Evolutionary conservation across 495 filamentous ascomycete species (phyloP).

Genomic region (Glonium stellatum): DNA sequence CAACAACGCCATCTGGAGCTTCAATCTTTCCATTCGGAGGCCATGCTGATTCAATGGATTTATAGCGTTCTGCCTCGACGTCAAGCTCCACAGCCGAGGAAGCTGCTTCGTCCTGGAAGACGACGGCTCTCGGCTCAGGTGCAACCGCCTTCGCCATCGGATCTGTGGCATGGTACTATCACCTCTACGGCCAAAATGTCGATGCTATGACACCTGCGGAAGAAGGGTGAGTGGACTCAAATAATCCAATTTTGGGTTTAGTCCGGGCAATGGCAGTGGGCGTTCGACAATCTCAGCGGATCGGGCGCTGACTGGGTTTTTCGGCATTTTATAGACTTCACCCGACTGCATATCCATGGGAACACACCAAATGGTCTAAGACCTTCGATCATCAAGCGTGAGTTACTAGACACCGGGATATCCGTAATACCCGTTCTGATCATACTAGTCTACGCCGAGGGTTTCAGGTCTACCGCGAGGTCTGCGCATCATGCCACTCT

Average conservation of each 20-base stretch:
- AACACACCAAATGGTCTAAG: conserved; percentile 78
- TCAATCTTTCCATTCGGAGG: conserved; percentile 15
- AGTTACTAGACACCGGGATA: conserved; percentile 36
- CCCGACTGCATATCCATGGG: conserved; percentile 89
- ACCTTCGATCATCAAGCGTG: conserved; percentile 97
- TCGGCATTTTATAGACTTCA: conserved; percentile 60
- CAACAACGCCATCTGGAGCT: conserved; percentile 26
- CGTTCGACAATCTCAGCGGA: conserved; percentile 10
- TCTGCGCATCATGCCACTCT: conserved; percentile 96
- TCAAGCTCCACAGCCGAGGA: conserved; percentile 47
- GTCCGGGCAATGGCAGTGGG: conserved; percentile 10
- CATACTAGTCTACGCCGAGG: conserved; percentile 80
- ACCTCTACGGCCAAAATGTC: conserved; percentile 81
- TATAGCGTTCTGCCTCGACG: conserved; percentile 58
- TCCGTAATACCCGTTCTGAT: not conserved
- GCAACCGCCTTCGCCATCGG: conserved; percentile 80
- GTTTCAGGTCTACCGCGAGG: conserved; percentile 99
- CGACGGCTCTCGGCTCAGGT: conserved; percentile 74
- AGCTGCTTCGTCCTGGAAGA: conserved; percentile 51
- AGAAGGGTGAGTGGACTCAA: conserved; percentile 65
- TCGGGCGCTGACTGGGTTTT: not conserved
- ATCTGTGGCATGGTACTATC: conserved; percentile 89
- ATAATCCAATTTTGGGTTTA: not conserved
- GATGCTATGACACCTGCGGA: conserved; percentile 88
- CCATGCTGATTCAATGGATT: conserved; percentile 26